These are phyloP conservation scores for Aurinia saxatilis DNA, from an alignment of 345 rosid genomes.

Conservation along the genomic window DNA sequence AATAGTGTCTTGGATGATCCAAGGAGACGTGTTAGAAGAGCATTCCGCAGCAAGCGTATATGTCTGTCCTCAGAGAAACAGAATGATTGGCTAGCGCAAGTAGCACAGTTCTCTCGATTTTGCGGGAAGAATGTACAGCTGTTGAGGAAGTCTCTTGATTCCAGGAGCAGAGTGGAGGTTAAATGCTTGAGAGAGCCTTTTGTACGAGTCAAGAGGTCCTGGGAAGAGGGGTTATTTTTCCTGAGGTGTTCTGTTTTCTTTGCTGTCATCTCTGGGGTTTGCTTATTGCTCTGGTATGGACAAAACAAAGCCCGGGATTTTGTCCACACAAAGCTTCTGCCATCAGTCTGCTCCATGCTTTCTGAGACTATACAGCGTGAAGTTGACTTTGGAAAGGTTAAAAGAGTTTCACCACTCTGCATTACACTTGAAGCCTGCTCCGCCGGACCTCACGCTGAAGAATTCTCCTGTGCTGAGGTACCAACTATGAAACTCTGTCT, in stretches of 20 bases:
- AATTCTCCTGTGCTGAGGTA: constrained; percentile 89
- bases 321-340: constrained; percentile 73
- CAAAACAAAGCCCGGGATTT: constrained; percentile 62
- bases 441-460: constrained; percentile 67
- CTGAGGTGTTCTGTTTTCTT: constrained; percentile 68
- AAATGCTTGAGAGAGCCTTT: constrained; percentile 62
- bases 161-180: constrained; percentile 47
- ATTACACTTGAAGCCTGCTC: constrained; percentile 78
- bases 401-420: constrained; percentile 74
- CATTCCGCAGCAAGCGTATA: constrained; percentile 31
- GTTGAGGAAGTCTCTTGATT: constrained; percentile 51
- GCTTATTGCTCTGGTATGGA: constrained; percentile 86
- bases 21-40: constrained; percentile 28
- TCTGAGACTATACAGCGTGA: constrained; percentile 78
- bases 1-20: too few species aligned
- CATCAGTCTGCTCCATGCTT: constrained; percentile 72
- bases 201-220: constrained; percentile 47
- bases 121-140: constrained; percentile 61
- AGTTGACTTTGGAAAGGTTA: constrained; percentile 72
- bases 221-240: constrained; percentile 73
- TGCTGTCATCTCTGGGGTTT: constrained; percentile 76
- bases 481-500: constrained; percentile 72
- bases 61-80: constrained; percentile 48
- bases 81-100: constrained; percentile 63
- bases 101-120: constrained; percentile 50